Evolutionary conservation across 1,284 basidiomycete genomes (phyloP), one percentile per base, ranked within the genome.

Genomic region (Tylopilus sp.): DNA sequence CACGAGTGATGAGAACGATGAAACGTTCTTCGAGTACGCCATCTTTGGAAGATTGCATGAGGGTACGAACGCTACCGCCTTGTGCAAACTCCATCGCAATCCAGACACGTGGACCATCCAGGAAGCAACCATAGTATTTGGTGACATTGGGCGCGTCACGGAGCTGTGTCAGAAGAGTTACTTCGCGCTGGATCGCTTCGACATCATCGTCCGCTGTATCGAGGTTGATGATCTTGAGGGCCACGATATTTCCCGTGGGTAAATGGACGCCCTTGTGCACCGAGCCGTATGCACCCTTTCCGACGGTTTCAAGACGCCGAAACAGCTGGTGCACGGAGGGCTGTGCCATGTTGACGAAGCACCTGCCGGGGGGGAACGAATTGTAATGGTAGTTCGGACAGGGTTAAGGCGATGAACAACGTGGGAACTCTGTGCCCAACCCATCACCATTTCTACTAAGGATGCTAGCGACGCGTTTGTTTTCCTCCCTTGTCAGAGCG

Each of bases 71-170:
- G 63, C 92, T 97, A 9, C 97, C 97, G 4, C 96, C 97, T 56
- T 93, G 86, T 6, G 97, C 97, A 64, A 88, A 89, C 69, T 99
- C 97, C 97, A 99, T 99, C 34, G 90, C 92, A 58, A 99, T 99
- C 94, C 97, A 99, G 6, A 99, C 89, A 44, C 92, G 89, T 23
- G 93, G 89, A 0, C 94, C 94, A 65, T 96, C 89, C 64, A 97
- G 81, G 72, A 91, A 88, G 70, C 95, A 97, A 19, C 94, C 96
- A 71, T 89, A 97, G 72, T 99, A 99, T 58, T 90, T 86, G 36
- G 93, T 97, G 57, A 99, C 85, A 65, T 99, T 99, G 47, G 89
- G 88, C 0, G 82, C 82, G 56, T 92, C 90, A 35, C 91, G 77
- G 35, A 99, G 80, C 64, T 96, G 92, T 44, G 90, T 89, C 28